Evolutionary conservation across 352 stramenopile genomes (phyloP).

Genomic region (Phytophthora europaea): DNA sequence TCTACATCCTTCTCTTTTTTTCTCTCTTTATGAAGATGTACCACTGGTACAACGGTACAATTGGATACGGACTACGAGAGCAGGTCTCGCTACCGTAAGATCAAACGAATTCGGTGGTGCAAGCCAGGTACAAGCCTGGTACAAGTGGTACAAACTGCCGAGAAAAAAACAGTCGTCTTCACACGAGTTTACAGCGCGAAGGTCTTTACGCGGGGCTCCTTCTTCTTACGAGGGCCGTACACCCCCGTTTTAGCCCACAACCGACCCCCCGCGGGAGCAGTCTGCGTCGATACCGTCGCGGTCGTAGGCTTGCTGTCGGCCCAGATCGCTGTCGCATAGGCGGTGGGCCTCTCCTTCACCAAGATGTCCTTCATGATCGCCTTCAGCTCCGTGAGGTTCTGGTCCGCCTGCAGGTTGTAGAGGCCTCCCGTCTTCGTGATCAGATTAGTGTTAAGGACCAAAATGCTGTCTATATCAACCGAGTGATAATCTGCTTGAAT

Average conservation of each 20-base stretch:
- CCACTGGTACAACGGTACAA: too few relatives aligned
- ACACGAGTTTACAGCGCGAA: not conserved
- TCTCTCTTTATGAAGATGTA: too few relatives aligned
- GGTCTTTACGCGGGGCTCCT: not conserved
- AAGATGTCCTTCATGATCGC: conserved; percentile 14
- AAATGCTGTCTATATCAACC: conserved; percentile 1
- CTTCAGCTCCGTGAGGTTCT: conserved; percentile 15
- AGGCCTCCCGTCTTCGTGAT: conserved; percentile 9
- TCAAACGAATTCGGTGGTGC: too few relatives aligned
- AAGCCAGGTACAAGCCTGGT: too few relatives aligned
- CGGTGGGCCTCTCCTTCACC: conserved; percentile 16
- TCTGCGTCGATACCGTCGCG: not conserved
- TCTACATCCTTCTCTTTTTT: too few relatives aligned
- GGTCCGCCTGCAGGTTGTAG: conserved; percentile 10
- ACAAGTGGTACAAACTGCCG: not conserved
- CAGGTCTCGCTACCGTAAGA: too few relatives aligned
- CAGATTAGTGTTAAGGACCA: not conserved
- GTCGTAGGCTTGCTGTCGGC: too few relatives aligned
- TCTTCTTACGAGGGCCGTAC: not conserved
- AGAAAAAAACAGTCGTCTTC: too few relatives aligned
- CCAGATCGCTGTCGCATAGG: too few relatives aligned
- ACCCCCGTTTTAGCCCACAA: not conserved
- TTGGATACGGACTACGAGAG: too few relatives aligned
- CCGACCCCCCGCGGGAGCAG: not conserved
- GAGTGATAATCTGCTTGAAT: conserved; percentile 25